Evolutionary conservation across 768 basidiomycete species (phyloP).

Genomic region (Psilocybe tampanensis): DNA sequence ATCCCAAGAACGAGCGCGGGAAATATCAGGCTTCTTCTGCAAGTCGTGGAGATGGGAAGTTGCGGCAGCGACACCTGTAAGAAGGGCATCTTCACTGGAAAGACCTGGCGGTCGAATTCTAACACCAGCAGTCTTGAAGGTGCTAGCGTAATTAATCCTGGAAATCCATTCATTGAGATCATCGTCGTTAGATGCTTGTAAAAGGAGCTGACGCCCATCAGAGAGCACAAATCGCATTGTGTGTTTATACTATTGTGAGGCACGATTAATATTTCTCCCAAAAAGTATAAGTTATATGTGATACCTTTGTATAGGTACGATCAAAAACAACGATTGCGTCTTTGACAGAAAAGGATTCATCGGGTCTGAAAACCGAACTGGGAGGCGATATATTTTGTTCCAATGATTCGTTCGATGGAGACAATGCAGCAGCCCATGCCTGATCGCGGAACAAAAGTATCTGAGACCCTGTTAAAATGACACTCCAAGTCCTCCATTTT

Average conservation of each 20-base stretch:
- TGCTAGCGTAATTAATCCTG: constrained; percentile 90
- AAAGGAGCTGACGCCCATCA: constrained; percentile 79
- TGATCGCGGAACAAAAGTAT: constrained; percentile 87
- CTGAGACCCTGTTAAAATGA: constrained; percentile 88
- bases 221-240: constrained; percentile 79
- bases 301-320: constrained; percentile 73
- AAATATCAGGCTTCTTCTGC: constrained; percentile 37
- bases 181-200: constrained; percentile 68
- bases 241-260: constrained; percentile 53
- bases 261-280: background rate
- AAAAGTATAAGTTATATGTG: constrained; percentile 14
- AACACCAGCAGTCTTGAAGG: constrained; percentile 85
- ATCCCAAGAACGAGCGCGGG: constrained; percentile 43
- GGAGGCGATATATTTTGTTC: constrained; percentile 20
- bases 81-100: constrained; percentile 68
- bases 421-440: constrained; percentile 51
- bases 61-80: constrained; percentile 86
- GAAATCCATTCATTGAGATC: constrained; percentile 92
- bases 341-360: constrained; percentile 81
- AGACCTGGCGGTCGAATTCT: constrained; percentile 77
- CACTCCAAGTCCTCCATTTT: constrained; percentile 89
- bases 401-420: constrained; percentile 38
- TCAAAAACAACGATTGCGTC: constrained; percentile 84
- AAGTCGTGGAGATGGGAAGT: constrained; percentile 79
- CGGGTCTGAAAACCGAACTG: constrained; percentile 63